A percentile compares a stretch with the other conserved stretches of the same genome.
Evolutionary conservation across 148 eudicot genomes (phyloP).

Genomic region (Persicaria tinctoria): DNA sequence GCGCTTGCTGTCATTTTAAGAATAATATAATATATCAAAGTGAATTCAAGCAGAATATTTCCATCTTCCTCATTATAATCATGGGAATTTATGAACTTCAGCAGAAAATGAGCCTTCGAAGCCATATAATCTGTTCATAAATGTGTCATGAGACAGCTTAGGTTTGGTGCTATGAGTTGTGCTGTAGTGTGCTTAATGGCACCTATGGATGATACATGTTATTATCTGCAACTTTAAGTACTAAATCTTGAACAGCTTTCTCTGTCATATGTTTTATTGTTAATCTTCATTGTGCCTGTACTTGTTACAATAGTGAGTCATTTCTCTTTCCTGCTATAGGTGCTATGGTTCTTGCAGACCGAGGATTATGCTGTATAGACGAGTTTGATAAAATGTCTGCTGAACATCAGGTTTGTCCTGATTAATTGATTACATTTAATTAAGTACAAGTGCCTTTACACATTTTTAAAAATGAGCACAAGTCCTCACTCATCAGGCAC

Average conservation of each 20-base stretch:
- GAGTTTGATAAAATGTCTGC: constrained; percentile 99
- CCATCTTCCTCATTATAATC: neutral
- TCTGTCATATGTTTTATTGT: neutral
- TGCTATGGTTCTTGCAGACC: constrained; percentile 97
- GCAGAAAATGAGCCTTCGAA: neutral
- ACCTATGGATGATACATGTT: neutral
- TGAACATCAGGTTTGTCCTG: constrained; percentile 74
- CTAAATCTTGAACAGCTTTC: neutral
- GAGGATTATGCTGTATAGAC: constrained; percentile 95
- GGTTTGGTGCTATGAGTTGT: neutral
- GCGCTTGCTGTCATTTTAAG: neutral
- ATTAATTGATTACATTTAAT: neutral
- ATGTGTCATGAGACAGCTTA: neutral
- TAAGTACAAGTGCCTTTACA: neutral
- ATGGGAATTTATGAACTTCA: neutral
- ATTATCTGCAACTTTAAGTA: neutral
- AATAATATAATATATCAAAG: no score
- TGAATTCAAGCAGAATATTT: neutral
- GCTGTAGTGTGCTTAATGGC: neutral
- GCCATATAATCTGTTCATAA: neutral
- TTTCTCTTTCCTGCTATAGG: constrained; percentile 32
- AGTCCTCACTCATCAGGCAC: constrained; percentile 37
- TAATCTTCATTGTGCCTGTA: neutral
- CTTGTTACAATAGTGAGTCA: neutral
- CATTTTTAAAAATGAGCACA: neutral